Evolutionary conservation across 192 early-diverging fungal genomes (phyloP).

Genomic region (Backusella tarrabulga): DNA sequence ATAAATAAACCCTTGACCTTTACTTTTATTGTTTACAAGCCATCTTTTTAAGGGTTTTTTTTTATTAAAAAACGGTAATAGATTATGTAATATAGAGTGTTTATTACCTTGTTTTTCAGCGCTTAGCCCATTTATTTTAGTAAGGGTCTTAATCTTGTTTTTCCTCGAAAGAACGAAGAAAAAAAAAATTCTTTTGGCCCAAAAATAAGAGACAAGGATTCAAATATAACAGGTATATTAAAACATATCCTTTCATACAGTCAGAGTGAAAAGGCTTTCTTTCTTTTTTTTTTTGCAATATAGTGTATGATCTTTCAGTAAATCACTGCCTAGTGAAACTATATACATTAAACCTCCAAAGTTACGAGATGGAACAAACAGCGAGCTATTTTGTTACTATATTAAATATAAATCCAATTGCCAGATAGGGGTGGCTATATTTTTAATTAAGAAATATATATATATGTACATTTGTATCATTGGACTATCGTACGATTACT

Average conservation of each 20-base stretch:
- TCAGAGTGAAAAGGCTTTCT: too few species aligned
- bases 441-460: neutral
- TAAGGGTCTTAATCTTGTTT: neutral
- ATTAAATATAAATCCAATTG: neutral
- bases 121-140: neutral
- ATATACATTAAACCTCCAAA: neutral
- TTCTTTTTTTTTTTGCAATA: too few species aligned
- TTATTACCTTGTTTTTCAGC: neutral
- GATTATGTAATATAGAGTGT: neutral
- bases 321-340: neutral
- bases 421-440: neutral
- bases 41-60: neutral
- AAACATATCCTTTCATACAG: neutral
- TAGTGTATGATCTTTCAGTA: too few species aligned
- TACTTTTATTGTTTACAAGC: too few species aligned
- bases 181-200: neutral
- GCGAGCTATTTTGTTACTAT: neutral
- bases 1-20: neutral
- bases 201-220: neutral
- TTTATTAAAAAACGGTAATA: neutral
- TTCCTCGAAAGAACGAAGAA: neutral
- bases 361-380: conserved; percentile 4
- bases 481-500: neutral
- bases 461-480: neutral
- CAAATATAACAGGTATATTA: neutral